Base-by-base conservation (phyloP, 345 rosid genomes). In the Camelina hispida region DNA sequence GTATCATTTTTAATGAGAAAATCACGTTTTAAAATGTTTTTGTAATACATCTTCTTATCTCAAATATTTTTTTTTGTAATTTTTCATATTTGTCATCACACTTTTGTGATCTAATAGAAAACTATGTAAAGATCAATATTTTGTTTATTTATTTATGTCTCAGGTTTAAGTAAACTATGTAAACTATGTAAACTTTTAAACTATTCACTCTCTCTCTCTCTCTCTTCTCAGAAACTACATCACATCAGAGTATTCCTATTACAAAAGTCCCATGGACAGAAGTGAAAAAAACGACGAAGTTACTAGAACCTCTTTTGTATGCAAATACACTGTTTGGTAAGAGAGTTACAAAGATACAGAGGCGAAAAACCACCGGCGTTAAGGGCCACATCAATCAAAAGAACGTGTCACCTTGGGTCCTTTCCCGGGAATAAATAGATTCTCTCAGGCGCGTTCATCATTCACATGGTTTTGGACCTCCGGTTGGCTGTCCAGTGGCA, bases 401-500 rank as follows among this genome's bases (percentile, higher is more conserved):
- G 60, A 74, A 59, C 48, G 48, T 20, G 57, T 40, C 43, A 40
- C 43, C 43, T 40, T 40, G 14, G 14, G 43, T 55, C 73, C 56
- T 58, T 53, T 9, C 60, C 65, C 13, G 10, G 53, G 4, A 68
- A 69, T 63, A 76, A 14, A 76, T 54, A 44, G 64, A 55, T 62
- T 66, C 10, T 48, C 79, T 86, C 85, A 90, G 7, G 93, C 83
- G 2, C 47, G 94, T 40, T 81, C 87, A 3, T 86, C 95, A 0
- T 71, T 81, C 72, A 84, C 84, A 50, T 91, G 92, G 76, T 66
- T 38, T 3, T 22, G 91, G 62, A 81, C 81, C 78, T 87, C 97
- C 0, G 86, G 66, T 77, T 94, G 98, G 80, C 93, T 91, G 47
- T 94, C 97, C 40, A 91, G 82, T 32, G 98, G 98, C 98, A 93